Evolutionary conservation across 1,284 basidiomycete genomes (phyloP).

Genomic region (Peniophora sp.): DNA sequence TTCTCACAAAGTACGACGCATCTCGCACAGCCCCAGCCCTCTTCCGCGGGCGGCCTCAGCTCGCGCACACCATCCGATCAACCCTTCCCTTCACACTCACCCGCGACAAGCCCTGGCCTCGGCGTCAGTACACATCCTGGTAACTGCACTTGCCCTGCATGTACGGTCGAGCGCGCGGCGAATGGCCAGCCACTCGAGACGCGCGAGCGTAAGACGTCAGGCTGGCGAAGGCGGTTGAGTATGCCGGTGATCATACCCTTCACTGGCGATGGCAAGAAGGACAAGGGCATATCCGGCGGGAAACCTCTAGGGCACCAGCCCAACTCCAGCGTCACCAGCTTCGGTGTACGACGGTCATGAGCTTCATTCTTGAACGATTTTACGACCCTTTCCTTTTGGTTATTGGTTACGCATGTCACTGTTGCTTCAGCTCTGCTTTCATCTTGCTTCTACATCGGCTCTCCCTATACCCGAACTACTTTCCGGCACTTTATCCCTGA

Average conservation of each 20-base stretch:
- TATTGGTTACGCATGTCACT: not conserved
- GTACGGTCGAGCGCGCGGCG: constrained; percentile 15
- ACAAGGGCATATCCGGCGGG: constrained; percentile 15
- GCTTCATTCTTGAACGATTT: not conserved
- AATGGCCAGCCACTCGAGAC: constrained; percentile 32
- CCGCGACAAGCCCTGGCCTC: constrained; percentile 13
- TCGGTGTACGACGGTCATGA: constrained; percentile 4
- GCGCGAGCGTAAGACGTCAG: constrained; percentile 47
- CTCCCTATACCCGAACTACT: not conserved
- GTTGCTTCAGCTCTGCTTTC: not conserved
- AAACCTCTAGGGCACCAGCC: constrained; percentile 6
- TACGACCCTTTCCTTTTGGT: not conserved
- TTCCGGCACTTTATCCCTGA: not conserved
- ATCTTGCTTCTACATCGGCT: not conserved
- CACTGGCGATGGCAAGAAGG: constrained; percentile 28
- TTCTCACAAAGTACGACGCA: constrained; percentile 40
- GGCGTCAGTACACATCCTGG: constrained; percentile 12
- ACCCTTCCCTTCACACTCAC: constrained; percentile 13
- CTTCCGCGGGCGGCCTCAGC: too few species aligned
- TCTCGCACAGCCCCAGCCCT: constrained; percentile 26
- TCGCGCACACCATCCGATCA: constrained; percentile 14
- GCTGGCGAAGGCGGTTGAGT: constrained; percentile 70
- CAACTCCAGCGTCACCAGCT: constrained; percentile 10
- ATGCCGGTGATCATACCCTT: constrained; percentile 61
- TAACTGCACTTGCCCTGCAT: constrained; percentile 12